Base-by-base conservation (phyloP, 345 rosid genomes). In the Geranium rotundifolium region DNA sequence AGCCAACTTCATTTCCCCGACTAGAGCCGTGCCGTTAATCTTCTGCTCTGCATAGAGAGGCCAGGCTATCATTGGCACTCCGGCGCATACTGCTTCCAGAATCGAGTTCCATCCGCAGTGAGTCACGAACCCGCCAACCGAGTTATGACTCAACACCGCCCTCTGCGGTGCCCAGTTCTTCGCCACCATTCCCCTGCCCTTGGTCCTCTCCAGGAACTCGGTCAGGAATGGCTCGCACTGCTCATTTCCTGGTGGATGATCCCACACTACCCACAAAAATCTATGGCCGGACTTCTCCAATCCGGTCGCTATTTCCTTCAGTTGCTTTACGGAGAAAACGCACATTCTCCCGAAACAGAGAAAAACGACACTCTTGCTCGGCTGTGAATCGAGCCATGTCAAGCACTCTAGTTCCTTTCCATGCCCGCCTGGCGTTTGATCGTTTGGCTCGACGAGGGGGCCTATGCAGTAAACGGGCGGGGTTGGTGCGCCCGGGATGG, bases 81-180 rank as follows among this genome's bases (percentile, higher is more conserved):
- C 70, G 7, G 72, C 70, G 37, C 63, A 34, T 7, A 64, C 27
- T 19, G 64, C 70, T 64, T 75, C 72, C 7, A 67, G 41, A 1
- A 27, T 60, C 8, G 72, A 75, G 41, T 67, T 71, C 75, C 79
- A 75, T 14, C 75, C 60, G 19, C 72, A 71, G 57, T 64, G 75
- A 3, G 70, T 65, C 67, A 71, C 46, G 10, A 67, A 58, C 27
- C 70, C 75, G 7, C 75, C 73, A 0, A 63, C n/a, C 3, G 66
- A 54, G 34, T 31, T 7, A 10, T 71, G 75, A 15, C 72, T 69
- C 7, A 69, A 76, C 19, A 72, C 69, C 74, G 64, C 27, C 17
- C 57, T 57, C 19, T 67, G 73, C 2, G 73, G 73, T 17, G 74
- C 76, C 71, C 68, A 55, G 1, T 62, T 46, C 31, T 8, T 56